Base-by-base conservation (phyloP, 106 monocot species). In the Phalaenopsis aphrodite region DNA sequence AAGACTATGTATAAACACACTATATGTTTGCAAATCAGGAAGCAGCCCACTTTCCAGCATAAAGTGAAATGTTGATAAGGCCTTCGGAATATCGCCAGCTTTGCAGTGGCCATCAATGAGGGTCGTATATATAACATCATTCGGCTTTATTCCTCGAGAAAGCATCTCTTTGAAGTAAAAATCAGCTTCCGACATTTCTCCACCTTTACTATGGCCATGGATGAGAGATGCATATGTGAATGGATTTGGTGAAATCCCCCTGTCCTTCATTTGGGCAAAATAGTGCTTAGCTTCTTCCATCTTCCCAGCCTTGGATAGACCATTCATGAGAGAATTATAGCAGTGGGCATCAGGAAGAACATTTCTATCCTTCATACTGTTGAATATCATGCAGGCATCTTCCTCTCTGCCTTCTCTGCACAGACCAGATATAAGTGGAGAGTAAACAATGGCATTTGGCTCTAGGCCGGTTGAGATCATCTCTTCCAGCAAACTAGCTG, bases 271-370 rank as follows among this genome's bases (percentile, higher is more conserved):
- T 79, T 83, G 69, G 1, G 12, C 43, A 38, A 88, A 90, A 65
- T 84, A 93, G 9, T 36, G 71, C 30, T 72, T 85, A 18, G 91
- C 93, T 77, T 90, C 88, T 73, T 90, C 90, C 81, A 91, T 85
- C 75, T 86, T 88, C 72, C 88, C 88, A 10, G 79, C 81, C 81
- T 87, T 90, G 73, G 85, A 88, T 64, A 91, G 79, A 41, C 96
- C 91, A 68, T 61, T 82, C 52, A 96, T 90, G 38, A 96, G 91
- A 78, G 87, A 82, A 87, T 91, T 96, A 77, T 90, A 96, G 78
- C 86, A 93, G 75, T 86, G 84, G 16, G 80, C 81, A 87, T 93
- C 96, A 10, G 90, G 88, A 15, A 45, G 17, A 30, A 93, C 67
- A 66, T 86, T 86, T 75, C 73, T 71, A 42, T 77, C 81, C 43